Percentiles rank a stretch among this genome's conserved stretches.
These are phyloP conservation scores for Artemisia annua DNA, from an alignment of 129 eudicot genomes.

Conservation along the genomic window DNA sequence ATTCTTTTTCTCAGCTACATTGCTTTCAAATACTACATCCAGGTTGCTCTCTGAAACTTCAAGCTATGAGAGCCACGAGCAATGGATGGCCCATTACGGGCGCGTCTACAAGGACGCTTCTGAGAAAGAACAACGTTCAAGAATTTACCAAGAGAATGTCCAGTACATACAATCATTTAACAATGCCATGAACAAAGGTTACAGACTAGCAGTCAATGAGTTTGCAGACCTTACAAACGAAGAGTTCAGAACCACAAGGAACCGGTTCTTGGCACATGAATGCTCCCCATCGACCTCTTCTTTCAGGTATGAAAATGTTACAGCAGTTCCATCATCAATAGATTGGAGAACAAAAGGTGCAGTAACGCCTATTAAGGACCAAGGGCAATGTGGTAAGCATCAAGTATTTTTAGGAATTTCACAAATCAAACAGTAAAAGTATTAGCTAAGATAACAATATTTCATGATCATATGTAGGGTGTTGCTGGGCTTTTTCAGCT, in stretches of 20 bases:
- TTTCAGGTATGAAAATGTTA: conserved; percentile 22
- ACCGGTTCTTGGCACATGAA: conserved; percentile 29
- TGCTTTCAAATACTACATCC: conserved; percentile 13
- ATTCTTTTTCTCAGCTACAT: conserved; percentile 7
- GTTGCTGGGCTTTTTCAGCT: conserved; percentile 42
- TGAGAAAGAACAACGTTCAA: conserved; percentile 30
- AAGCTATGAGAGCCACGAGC: conserved; percentile 28
- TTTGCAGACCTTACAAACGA: conserved; percentile 38
- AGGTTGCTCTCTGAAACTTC: conserved; percentile 28
- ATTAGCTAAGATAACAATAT: background rate
- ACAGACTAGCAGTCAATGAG: conserved; percentile 31
- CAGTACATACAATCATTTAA: conserved; percentile 10
- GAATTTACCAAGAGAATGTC: conserved; percentile 16
- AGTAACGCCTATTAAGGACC: conserved; percentile 33
- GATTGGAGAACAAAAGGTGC: conserved; percentile 37
- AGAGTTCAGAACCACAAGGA: conserved; percentile 28
- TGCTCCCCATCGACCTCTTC: conserved; percentile 4
- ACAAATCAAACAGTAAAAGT: background rate
- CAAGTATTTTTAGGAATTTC: background rate
- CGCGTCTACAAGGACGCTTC: too few species aligned
- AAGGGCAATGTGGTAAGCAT: conserved; percentile 41
- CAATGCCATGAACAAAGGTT: conserved; percentile 17
- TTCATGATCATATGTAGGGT: conserved; percentile 18
- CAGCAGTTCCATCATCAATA: conserved; percentile 24
- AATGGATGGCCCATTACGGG: conserved; percentile 30